phyloP scores from a whole-genome alignment of 2,329 filamentous ascomycete genomes.

The Alternaria ethzedia region DNA sequence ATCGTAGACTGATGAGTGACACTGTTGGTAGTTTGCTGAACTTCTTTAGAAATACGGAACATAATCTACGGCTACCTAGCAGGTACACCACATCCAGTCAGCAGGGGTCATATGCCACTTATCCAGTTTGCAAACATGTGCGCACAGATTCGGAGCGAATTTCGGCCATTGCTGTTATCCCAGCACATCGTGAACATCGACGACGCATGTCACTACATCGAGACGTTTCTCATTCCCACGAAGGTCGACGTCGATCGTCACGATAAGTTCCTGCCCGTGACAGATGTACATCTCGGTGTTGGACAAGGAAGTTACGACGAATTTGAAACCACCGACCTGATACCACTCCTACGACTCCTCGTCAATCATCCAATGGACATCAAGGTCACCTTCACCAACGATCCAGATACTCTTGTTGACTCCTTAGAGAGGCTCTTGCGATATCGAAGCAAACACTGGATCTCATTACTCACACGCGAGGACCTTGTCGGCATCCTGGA shows the following conservation, averaged over 20 bases:
- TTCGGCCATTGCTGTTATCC: neutral
- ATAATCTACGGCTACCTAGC: accelerated
- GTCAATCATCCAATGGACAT: neutral
- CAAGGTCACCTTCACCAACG: neutral
- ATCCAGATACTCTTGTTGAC: neutral
- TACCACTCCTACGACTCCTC: neutral
- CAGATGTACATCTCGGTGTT: too few species aligned
- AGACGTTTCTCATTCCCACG: neutral
- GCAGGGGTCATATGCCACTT: neutral
- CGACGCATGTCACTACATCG: neutral
- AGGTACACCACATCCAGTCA: neutral
- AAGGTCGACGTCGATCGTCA: neutral
- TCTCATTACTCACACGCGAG: neutral
- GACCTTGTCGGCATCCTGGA: neutral
- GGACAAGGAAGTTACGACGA: too few species aligned
- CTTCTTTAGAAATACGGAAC: neutral
- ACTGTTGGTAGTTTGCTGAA: neutral
- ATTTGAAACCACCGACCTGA: too few species aligned
- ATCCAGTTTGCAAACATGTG: neutral
- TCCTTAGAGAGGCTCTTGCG: neutral
- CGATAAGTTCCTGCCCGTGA: too few species aligned
- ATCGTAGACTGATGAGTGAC: neutral
- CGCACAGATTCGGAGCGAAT: neutral
- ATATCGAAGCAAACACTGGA: neutral
- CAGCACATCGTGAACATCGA: neutral